Evolutionary conservation across 2,329 filamentous ascomycete genomes (phyloP), one percentile per base, ranked within the genome.

Genomic region (Botrytis porri): DNA sequence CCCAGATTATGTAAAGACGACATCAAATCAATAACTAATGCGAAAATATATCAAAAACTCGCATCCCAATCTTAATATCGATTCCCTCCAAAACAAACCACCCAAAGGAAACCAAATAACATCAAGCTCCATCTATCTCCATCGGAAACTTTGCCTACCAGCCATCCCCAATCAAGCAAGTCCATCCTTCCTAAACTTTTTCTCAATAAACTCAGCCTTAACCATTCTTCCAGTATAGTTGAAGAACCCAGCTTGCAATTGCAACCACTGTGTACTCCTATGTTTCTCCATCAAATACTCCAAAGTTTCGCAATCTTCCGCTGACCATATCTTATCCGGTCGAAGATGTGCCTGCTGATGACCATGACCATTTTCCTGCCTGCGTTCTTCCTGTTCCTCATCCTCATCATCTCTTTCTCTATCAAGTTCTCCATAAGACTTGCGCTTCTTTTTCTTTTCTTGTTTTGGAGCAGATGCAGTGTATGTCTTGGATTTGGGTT

Each of bases 161-260:
- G 16, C 0, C 39, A 29, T 22, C 14, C 20, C 9, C 10, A 37
- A 9, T 25, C 41, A 71, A 29, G 37, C 70, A 65, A 64, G 48
- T 41, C 70, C 61, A 76, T 78, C 80, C 39, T 74, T 70, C 61
- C 39, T 75, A 71, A 81, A 81, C 75, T 81, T 81, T 71, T 64
- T 66, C 75, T 80, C 73, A 54, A 81, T 80, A 37, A 80, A 67
- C 62, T 78, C 76, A 48, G 76, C 75, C 18, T 61, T 70, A 4
- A 81, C 70, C 78, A 80, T 80, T 39, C 80, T 73, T 2, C 79
- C 79, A 14, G 80, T 81, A 72, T 75, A 77, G 69, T 80, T 81
- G n/a, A 75, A 81, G 64, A 81, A 81, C 1, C 69, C 74, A 51
- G 78, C 77, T 65, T 81, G 80, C 14, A 81, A 74, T 29, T 79